phyloP scores from a whole-genome alignment of 768 basidiomycete species.

The Boletus pseudopeckii region DNA sequence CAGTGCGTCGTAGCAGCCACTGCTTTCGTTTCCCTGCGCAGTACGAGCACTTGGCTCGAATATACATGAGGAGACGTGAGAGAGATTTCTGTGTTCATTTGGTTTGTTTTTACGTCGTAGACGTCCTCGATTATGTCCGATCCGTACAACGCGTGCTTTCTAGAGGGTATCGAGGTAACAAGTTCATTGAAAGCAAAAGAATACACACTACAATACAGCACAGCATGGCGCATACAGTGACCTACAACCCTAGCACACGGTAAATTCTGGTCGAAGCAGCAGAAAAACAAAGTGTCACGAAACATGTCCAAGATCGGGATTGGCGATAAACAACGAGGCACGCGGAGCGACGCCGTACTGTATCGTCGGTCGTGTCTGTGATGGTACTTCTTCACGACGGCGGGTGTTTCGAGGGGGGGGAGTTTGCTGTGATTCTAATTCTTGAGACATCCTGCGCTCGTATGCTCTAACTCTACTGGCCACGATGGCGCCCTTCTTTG shows the following conservation, averaged over 20 bases:
- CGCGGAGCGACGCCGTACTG: slow-evolving; percentile 67
- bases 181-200: neutral
- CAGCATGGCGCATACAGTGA: slow-evolving; percentile 5
- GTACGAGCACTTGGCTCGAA: neutral
- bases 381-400: slow-evolving; percentile 40
- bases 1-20: slow-evolving; percentile 4
- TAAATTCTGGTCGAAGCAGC: slow-evolving; percentile 1
- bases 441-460: slow-evolving; percentile 58
- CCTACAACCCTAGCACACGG: neutral
- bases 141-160: neutral
- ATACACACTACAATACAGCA: slow-evolving; percentile 6
- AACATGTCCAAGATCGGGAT: slow-evolving; percentile 41
- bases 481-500: slow-evolving; percentile 32
- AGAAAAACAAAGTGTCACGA: slow-evolving; percentile 9
- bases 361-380: slow-evolving; percentile 39
- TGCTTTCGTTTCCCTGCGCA: neutral
- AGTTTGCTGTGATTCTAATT: slow-evolving; percentile 39
- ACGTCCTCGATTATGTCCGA: neutral
- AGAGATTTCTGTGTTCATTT: neutral
- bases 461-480: slow-evolving; percentile 53
- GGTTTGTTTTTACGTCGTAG: neutral
- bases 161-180: slow-evolving; percentile 8
- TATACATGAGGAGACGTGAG: neutral
- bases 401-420: slow-evolving; percentile 40
- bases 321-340: slow-evolving; percentile 66